Base-by-base conservation (phyloP, 371 early-diverging fungal genomes). In the Paraphysoderma sedebokerense region DNA sequence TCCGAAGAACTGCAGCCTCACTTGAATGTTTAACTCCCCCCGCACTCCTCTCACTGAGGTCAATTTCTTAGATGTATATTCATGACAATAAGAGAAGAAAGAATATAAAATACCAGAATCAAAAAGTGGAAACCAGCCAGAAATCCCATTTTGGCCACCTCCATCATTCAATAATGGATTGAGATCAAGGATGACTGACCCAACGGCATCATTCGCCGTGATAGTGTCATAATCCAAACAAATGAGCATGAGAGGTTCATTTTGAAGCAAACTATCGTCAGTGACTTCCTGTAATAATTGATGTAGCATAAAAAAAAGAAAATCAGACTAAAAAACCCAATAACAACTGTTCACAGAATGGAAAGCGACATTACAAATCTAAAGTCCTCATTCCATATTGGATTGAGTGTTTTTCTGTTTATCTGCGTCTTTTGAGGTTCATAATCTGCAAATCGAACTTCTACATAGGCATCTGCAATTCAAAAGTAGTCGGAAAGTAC, bases 81-180 rank as follows among this genome's bases (percentile, higher is more conserved):
- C n/a, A n/a, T n/a, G n/a, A n/a, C n/a, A n/a, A n/a, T 58, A 8
- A 29, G 9, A 36, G 22, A 13, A 2, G 38, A 51, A 1, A 11
- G 44, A 2, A 11, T 48, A 2, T n/a, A n/a, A n/a, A n/a, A n/a
- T n/a, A n/a, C n/a, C n/a, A n/a, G n/a, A 65, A 37, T 70, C 76
- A 44, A 70, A 77, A 26, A 83, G 71, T 0, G 84, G 84, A 53
- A 83, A 79, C 82, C 82, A 83, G 13, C 84, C 82, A 22, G 72
- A 61, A 13, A 81, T 71, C 32, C 70, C 68, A 39, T 67, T 48
- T 7, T 38, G 49, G 48, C 40, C 19, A 23, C 12, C 4, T 7
- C 38, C 23, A 12, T 6, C 61, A 55, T 62, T 17, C 31, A 80
- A 51, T 11, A 83, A 63, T 5, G 79, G 79, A 50, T 81, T 80